Conservation (phyloP, 352 stramenopile species). For the Phytophthora citricola region DNA sequence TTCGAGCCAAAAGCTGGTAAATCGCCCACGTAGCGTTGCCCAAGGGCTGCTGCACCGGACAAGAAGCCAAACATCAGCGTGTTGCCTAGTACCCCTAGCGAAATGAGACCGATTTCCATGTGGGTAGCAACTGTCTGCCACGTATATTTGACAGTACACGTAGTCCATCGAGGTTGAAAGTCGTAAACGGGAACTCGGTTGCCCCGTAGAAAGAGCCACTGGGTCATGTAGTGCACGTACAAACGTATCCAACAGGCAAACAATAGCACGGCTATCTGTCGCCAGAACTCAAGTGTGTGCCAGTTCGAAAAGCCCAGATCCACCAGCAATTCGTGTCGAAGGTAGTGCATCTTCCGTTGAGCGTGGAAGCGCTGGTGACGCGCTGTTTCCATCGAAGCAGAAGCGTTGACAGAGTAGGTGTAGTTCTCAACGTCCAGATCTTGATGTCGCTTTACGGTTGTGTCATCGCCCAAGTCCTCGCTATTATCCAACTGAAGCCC, state of each 20-base stretch:
- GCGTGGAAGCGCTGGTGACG: conserved; percentile 68
- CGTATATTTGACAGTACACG: conserved; percentile 90
- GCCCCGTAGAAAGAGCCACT: conserved; percentile 84
- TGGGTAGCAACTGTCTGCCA: conserved; percentile 62
- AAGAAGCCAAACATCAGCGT: conserved; percentile 57
- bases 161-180: conserved; percentile 66
- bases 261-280: conserved; percentile 58
- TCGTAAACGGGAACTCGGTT: conserved; percentile 82
- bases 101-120: conserved; percentile 77
- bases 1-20: conserved; percentile 76
- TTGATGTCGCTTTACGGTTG: not conserved
- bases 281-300: conserved; percentile 84
- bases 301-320: conserved; percentile 65
- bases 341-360: conserved; percentile 78
- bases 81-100: conserved; percentile 62
- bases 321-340: conserved; percentile 81
- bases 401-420: conserved; percentile 59
- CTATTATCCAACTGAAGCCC: conserved; percentile 11
- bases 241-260: conserved; percentile 88
- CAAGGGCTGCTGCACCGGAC: conserved; percentile 43
- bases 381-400: conserved; percentile 52
- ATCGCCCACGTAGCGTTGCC: conserved; percentile 62
- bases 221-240: conserved; percentile 89
- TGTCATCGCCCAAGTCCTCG: conserved; percentile 15
- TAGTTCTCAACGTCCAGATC: conserved; percentile 54